Evolutionary conservation across 352 stramenopile genomes (phyloP).

Genomic region (Pythium angustatum): DNA sequence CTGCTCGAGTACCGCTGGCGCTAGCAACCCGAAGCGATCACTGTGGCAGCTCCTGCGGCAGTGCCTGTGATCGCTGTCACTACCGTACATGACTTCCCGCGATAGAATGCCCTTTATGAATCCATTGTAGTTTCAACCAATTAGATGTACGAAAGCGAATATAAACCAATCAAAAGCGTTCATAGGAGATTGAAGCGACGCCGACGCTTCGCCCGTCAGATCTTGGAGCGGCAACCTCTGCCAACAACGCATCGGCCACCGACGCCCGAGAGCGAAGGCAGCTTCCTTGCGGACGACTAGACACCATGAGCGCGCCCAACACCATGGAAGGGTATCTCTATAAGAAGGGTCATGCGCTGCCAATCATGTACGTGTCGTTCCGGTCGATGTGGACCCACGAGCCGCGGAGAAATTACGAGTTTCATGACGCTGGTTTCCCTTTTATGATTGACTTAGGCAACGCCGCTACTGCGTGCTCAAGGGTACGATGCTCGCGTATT

Average conservation of each 20-base stretch:
- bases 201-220: neutral
- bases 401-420: neutral
- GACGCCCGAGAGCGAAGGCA: too few species aligned
- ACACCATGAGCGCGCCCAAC: conserved; percentile 10
- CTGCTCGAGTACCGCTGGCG: too few species aligned
- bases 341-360: conserved; percentile 48
- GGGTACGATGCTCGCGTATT: conserved; percentile 74
- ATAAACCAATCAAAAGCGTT: neutral
- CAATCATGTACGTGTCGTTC: conserved; percentile 44
- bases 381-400: neutral
- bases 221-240: neutral
- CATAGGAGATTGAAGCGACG: neutral
- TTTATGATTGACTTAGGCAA: conserved; percentile 38
- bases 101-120: neutral
- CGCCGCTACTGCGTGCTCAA: conserved; percentile 75
- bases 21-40: neutral
- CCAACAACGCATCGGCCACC: too few species aligned
- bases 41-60: conserved; percentile 13
- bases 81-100: neutral
- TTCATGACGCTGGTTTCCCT: neutral
- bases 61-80: conserved; percentile 14
- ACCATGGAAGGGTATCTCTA: conserved; percentile 50
- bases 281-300: too few species aligned
- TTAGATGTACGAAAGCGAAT: neutral
- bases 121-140: conserved; percentile 1